Evolutionary conservation across 1,139 yeast genomes (phyloP), one percentile per base, ranked within the genome.

Genomic region (Zygosaccharomyces sapae): DNA sequence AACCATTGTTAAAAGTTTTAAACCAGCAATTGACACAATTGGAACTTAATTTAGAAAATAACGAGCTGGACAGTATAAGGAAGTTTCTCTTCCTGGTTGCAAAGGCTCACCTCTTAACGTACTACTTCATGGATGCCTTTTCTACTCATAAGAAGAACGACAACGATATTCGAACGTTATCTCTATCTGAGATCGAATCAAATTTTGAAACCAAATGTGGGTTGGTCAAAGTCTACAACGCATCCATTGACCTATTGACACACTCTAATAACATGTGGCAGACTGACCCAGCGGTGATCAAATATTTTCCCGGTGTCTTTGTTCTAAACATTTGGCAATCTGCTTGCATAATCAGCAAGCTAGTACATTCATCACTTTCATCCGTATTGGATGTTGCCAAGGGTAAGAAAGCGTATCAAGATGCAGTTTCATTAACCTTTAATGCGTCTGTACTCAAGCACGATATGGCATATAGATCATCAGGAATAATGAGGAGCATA

Each of bases 401-500:
- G 0, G 97, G 97, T 6, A 82, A 80, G 61, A 79, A 77, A 48
- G 75, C 83, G 31, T 92, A 86, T 60, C 79, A 79, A 53, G 72
- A 74, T 19, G 94, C 95, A 1, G 81, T 87, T 10, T 75, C 77
- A 20, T 69, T 86, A 41, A 81, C 92, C 1, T 79, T 82, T 44
- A 79, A 80, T 51, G 95, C 96, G 0, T 87, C 96, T 0, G 84
- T 90, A 37, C 72, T 88, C 57, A 87, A 87, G 59, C 94, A 90
- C 65, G 98, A 92, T 63, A 83, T 92, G 75, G 89, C 97, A 1
- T 87, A 86, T 66, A 76, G 97, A 54, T 86, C 95, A 0, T 83
- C 95, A 46, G 97, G 96, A 16, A 88, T 92, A 50, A 87, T 92
- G 92, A 79, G 86, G 57, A 89, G 89, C 59, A 83, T 88, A 74